Percentiles rank a stretch among this genome's conserved stretches.
These are phyloP conservation scores for Aegilops umbellulata DNA, from an alignment of 176 grass and related monocot species.

Conservation along the genomic window DNA sequence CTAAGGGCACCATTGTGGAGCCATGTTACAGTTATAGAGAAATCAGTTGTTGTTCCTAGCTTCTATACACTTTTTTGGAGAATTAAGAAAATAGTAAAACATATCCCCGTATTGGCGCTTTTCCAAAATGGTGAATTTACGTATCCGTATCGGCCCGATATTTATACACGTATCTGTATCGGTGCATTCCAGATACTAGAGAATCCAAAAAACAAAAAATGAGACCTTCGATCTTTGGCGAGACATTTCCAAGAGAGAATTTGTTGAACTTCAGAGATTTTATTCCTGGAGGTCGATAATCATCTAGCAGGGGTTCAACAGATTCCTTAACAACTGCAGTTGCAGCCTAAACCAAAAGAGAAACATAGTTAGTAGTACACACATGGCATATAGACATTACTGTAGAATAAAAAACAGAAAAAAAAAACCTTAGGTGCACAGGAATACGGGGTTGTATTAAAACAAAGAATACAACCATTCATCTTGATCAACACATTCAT, in stretches of 20 bases:
- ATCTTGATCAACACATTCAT: slow-evolving; percentile 1
- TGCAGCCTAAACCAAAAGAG: slow-evolving; percentile 58
- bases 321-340: slow-evolving; percentile 74
- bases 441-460: slow-evolving; percentile 8
- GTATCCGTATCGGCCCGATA: too few relatives aligned
- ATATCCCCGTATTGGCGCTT: too few relatives aligned
- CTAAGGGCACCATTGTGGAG: too few relatives aligned
- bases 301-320: slow-evolving; percentile 92
- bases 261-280: slow-evolving; percentile 96
- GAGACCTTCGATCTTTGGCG: slow-evolving; percentile 98
- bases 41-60: too few relatives aligned
- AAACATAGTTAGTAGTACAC: slow-evolving; percentile 32
- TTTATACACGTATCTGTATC: too few relatives aligned
- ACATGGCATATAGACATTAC: slow-evolving; percentile 31
- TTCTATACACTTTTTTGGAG: too few relatives aligned
- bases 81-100: too few relatives aligned
- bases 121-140: too few relatives aligned
- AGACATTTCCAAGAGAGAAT: slow-evolving; percentile 85
- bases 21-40: too few relatives aligned
- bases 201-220: neutral
- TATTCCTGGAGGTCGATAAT: slow-evolving; percentile 94
- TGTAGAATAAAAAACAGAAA: neutral
- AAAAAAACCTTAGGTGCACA: neutral
- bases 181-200: slow-evolving; percentile 1
- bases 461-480: slow-evolving; percentile 25